Evolutionary conservation across 192 early-diverging fungal genomes (phyloP).

Genomic region (Coemansia sp.): DNA sequence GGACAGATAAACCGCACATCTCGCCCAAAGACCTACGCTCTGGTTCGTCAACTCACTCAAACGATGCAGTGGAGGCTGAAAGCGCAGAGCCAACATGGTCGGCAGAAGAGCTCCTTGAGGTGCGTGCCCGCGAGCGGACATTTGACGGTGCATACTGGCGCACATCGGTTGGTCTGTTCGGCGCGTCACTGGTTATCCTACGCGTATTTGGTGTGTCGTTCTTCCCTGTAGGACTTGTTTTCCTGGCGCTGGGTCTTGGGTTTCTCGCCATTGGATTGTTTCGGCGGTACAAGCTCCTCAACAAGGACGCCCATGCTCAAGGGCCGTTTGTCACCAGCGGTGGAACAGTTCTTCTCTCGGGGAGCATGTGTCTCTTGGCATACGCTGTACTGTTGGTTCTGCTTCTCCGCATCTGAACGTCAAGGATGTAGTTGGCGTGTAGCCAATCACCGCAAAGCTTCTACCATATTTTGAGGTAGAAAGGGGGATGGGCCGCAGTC

Average conservation of each 20-base stretch:
- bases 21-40: too few relatives aligned
- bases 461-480: background rate
- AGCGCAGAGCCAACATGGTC: conserved; percentile 23
- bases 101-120: conserved; percentile 47
- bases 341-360: conserved; percentile 32
- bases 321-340: conserved; percentile 43
- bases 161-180: conserved; percentile 45
- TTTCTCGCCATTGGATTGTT: conserved; percentile 47
- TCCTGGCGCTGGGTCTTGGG: conserved; percentile 42
- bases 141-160: conserved; percentile 55
- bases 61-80: background rate
- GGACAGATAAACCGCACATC: too few relatives aligned
- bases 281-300: conserved; percentile 28
- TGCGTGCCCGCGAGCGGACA: conserved; percentile 50
- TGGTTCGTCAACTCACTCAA: too few relatives aligned
- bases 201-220: conserved; percentile 45
- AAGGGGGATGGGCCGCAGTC: background rate
- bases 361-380: conserved; percentile 35
- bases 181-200: conserved; percentile 47
- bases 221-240: conserved; percentile 48
- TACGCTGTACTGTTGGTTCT: conserved; percentile 39
- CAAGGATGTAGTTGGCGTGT: background rate
- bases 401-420: conserved; percentile 25
- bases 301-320: conserved; percentile 30
- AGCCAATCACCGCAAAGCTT: background rate